Base-by-base conservation (phyloP, 1,284 basidiomycete genomes). In the Cerrena zonata region DNA sequence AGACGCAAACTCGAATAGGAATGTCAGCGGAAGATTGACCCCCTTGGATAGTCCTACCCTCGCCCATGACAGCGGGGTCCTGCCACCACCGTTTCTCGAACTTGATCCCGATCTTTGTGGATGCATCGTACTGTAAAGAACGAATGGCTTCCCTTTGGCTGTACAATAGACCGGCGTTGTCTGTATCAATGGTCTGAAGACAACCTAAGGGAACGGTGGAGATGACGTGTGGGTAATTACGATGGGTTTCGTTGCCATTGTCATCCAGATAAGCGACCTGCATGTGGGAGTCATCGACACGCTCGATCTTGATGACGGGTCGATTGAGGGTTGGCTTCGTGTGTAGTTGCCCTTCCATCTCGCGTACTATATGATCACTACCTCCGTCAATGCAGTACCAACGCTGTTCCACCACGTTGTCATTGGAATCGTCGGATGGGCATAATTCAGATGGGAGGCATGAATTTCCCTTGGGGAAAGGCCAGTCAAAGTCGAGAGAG, bases 161-260 rank as follows among this genome's bases (percentile, higher is more conserved):
- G 34, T 36, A n/a, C n/a, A n/a, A 48, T 25, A 65, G 52, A 24
- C 57, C 49, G 11, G 25, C 36, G 0, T 49, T 36, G 19, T 43
- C 37, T 13, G 65, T 45, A 47, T 69, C 63, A 50, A 70, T 55
- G 19, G 48, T 48, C 38, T 59, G 59, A 4, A 66, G 54, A 27
- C 52, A 50, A 23, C 60, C 38, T 7, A 70, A 54, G 4, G 67
- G 58, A 19, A 64, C 45, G 18, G 67, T 69, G 22, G 59, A 58
- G 47, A 69, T 63, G 48, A 22, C 34, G n/a, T 36, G n/a, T 58
- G 58, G 47, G 69, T 63, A 48, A 69, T 63, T 45, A 69, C 55
- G 11, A 46, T 49, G 53, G 57, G 66, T n/a, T 51, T 51, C 25
- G 48, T 39, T 22, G 10, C 13, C 18, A 23, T 19, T 11, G 18